Evolutionary conservation across 352 stramenopile genomes (phyloP), one percentile per base, ranked within the genome.

Genomic region (Globisporangium megalacanthum): DNA sequence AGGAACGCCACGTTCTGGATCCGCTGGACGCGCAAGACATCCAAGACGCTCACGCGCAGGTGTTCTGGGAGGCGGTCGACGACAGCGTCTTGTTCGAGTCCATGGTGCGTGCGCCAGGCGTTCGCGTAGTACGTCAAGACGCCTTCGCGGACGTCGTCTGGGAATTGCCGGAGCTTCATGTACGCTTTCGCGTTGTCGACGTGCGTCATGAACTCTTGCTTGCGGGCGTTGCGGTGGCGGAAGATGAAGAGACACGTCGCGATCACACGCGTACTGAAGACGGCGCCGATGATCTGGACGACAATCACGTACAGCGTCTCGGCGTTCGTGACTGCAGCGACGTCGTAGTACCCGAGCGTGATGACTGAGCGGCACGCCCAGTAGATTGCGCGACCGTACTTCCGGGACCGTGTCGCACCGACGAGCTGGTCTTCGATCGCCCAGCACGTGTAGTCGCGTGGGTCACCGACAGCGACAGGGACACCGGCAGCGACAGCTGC

Each of bases 211-310:
- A 91, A 88, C 29, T 77, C 68, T 54, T 86, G 76, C 52, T 85
- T 77, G 0, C 73, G 64, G 3, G 65, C 70, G 37, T 79, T 83
- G 13, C 77, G 68, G 46, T 88, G 76, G 6, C 77, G 65, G 37
- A 90, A 87, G 29, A 90, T 81, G 52, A 90, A 90, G 15, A 87
- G 58, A 20, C 84, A 90, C 0, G 77, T 87, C 22, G 81, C 77
- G 7, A 91, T 66, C n/a, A 88, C 65, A 5, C 75, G 74, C 3
- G 79, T 89, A 31, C 66, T 85, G 66, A 88, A 87, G 13, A 89
- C 66, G 13, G 75, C 77, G n/a, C 79, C 73, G 6, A 79, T 33
- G n/a, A 91, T 67, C 57, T 88, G 78, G 3, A 75, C 72, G 19
- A 82, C 39, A 44, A 89, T 83, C 0, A 56, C 78, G 49, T 79